phyloP scores from a whole-genome alignment of 805 yeast genomes.

The Hemisphaericaspora nanyangensis region DNA sequence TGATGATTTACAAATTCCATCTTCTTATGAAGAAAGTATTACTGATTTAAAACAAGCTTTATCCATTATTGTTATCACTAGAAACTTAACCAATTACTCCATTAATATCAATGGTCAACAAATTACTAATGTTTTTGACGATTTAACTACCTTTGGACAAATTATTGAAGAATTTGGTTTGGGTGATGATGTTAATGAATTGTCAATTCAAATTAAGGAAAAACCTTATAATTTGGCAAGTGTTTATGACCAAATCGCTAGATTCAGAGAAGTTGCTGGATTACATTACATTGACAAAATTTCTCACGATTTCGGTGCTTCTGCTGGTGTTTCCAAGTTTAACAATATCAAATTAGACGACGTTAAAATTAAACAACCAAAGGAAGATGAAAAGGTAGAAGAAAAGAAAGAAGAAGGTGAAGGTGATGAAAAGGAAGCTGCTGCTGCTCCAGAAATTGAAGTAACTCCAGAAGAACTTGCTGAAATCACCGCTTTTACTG shows the following conservation, averaged over 20 bases:
- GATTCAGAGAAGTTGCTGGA: constrained; percentile 59
- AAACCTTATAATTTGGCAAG: constrained; percentile 57
- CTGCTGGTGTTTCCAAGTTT: constrained; percentile 51
- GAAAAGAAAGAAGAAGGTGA: constrained; percentile 12
- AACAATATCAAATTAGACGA: constrained; percentile 36
- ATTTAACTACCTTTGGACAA: constrained; percentile 23
- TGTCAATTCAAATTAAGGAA: constrained; percentile 46
- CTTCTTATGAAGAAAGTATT: constrained; percentile 43
- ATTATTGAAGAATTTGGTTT: constrained; percentile 17
- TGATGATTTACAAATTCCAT: constrained; percentile 21
- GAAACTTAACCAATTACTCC: constrained; percentile 58
- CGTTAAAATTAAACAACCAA: constrained; percentile 14
- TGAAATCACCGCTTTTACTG: constrained; percentile 13
- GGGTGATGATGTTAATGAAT: constrained; percentile 17
- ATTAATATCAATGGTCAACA: constrained; percentile 37
- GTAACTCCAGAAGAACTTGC: constrained; percentile 29
- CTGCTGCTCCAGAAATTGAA: constrained; percentile 1
- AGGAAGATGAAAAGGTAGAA: constrained; percentile 13
- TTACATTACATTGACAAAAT: constrained; percentile 45
- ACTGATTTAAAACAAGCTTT: constrained; percentile 57
- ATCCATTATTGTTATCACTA: constrained; percentile 51
- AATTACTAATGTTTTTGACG: constrained; percentile 23
- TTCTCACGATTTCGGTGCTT: constrained; percentile 37
- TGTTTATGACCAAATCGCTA: constrained; percentile 59
- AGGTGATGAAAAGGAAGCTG: constrained; percentile 8